Percentiles rank a stretch among this genome's conserved stretches.
phyloP scores from a whole-genome alignment of 805 yeast species.

The Ogataea methylovora region DNA sequence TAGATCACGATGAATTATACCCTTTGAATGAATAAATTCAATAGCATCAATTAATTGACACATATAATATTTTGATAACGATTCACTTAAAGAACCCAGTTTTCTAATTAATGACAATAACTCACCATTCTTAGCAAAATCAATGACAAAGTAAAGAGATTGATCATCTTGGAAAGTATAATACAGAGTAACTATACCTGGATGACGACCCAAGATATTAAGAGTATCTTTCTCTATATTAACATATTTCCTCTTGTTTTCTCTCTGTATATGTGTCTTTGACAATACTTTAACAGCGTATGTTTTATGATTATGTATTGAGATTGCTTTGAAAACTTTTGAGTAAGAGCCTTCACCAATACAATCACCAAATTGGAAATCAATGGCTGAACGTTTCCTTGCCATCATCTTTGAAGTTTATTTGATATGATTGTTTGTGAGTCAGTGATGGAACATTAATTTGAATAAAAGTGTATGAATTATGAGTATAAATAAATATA shows the following conservation, averaged over 20 bases:
- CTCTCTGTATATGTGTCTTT: conserved; percentile 88
- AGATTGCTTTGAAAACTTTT: conserved; percentile 83
- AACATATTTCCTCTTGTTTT: conserved; percentile 90
- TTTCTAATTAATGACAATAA: conserved; percentile 70
- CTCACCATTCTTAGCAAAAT: conserved; percentile 95
- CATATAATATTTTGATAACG: conserved; percentile 72
- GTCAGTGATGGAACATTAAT: too few species aligned
- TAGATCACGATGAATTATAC: conserved; percentile 88
- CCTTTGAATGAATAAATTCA: conserved; percentile 78
- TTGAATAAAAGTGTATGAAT: too few species aligned
- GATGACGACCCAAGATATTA: conserved; percentile 83
- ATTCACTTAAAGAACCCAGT: conserved; percentile 70
- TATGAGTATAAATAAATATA: too few species aligned
- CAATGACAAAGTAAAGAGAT: conserved; percentile 84
- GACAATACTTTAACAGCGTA: conserved; percentile 90
- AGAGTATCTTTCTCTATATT: conserved; percentile 90
- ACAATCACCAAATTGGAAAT: conserved; percentile 80
- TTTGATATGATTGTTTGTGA: too few species aligned
- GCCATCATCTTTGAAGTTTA: conserved; percentile 15
- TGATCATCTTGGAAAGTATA: conserved; percentile 93
- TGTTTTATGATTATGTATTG: conserved; percentile 60
- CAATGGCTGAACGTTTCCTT: conserved; percentile 57
- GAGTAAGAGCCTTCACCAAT: conserved; percentile 97
- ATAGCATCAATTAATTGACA: conserved; percentile 87
- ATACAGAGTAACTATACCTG: conserved; percentile 86